These are phyloP conservation scores for Apophysomyces ossiformis DNA, from an alignment of 371 early-diverging fungal species.

Conservation along the genomic window DNA sequence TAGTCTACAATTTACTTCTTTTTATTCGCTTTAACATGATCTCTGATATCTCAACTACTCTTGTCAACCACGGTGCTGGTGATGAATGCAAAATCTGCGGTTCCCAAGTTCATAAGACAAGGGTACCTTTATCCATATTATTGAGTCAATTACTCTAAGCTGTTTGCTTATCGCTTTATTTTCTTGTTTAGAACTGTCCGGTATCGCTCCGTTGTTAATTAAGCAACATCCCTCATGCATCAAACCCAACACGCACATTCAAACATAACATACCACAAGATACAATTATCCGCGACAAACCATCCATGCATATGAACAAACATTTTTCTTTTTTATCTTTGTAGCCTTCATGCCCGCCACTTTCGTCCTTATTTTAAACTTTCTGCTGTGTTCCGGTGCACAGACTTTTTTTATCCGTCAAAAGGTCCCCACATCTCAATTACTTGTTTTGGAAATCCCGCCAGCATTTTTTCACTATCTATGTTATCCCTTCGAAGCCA, in stretches of 20 bases:
- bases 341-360: slow-evolving; percentile 10
- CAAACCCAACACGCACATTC: background rate
- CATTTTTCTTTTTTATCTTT: background rate
- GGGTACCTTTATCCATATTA: background rate
- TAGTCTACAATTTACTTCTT: background rate
- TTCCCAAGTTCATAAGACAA: slow-evolving; percentile 1
- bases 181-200: background rate
- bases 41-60: background rate
- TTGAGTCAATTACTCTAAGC: background rate
- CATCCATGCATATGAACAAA: slow-evolving; percentile 9
- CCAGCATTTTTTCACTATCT: slow-evolving; percentile 8
- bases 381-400: slow-evolving; percentile 12
- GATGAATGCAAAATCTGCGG: background rate
- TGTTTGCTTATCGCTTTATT: background rate
- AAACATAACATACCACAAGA: background rate
- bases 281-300: background rate
- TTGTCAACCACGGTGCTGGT: background rate
- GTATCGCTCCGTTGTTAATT: background rate
- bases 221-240: no score
- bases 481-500: no score
- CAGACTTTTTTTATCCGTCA: slow-evolving; percentile 12
- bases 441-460: slow-evolving; percentile 7
- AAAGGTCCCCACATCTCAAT: slow-evolving; percentile 11
- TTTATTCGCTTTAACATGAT: background rate
- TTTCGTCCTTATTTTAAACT: slow-evolving; percentile 10